Evolutionary conservation across 331 rosid genomes (phyloP), one percentile per base, ranked within the genome.

Genomic region (Phaseolus coccineus): DNA sequence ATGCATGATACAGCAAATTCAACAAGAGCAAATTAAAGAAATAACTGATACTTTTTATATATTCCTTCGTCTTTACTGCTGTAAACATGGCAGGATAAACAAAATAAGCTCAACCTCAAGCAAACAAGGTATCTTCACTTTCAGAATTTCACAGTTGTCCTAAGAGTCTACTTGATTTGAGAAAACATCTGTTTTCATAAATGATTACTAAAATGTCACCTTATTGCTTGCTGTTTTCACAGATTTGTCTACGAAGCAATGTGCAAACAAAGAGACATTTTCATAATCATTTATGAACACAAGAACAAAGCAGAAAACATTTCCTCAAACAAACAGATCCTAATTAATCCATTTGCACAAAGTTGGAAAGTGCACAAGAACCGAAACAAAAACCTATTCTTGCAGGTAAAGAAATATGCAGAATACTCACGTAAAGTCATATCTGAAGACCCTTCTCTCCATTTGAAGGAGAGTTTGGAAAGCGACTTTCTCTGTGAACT

Each of bases 391-490:
- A 65, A 33, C 75, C 31, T 55, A 15, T 9, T 10, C 7, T 24
- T 5, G 13, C 71, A 33, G 4, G 63, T 0, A 0, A 22, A 52
- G 71, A 30, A 0, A 39, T 71, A 51, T 22, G 0, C 1, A 55
- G 22, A 69, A 69, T 59, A 90, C 97, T 93, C 91, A 95, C 99
- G 55, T 59, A 73, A 82, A 28, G 78, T 70, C 66, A 56, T 71
- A 73, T 91, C 94, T 19, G 88, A 50, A 53, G 83, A 77, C 33
- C 92, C 93, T 85, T 93, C 98, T 86, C 80, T 89, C 88, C 87
- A 85, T 84, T 96, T 96, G 65, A 93, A 96, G 15, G 99, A 96
- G 25, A 88, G 89, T 74, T 80, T 94, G 5, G 93, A 89, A 42
- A 87, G 83, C 1, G 83, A 70, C 64, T 84, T 96, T 71, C 85